phyloP scores from a whole-genome alignment of 2,329 filamentous ascomycete species.

The Emergomyces africanus region DNA sequence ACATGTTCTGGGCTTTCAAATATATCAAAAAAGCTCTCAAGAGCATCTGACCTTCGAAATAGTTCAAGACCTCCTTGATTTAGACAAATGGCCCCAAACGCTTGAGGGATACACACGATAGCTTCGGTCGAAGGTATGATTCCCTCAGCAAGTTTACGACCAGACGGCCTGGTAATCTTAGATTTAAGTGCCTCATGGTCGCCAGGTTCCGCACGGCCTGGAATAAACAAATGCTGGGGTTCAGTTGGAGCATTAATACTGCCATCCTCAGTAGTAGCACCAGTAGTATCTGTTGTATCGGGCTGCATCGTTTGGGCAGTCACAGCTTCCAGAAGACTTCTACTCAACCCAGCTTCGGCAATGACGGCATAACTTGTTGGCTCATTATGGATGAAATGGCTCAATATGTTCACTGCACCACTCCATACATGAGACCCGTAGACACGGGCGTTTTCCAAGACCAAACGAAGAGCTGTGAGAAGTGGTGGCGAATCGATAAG shows the following conservation, averaged over 20 bases:
- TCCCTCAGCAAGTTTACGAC: slow-evolving; percentile 44
- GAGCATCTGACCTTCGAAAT: slow-evolving; percentile 67
- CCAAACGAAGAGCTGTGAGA: slow-evolving; percentile 61
- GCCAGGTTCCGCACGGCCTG: slow-evolving; percentile 10
- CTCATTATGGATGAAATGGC: slow-evolving; percentile 96
- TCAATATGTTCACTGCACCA: slow-evolving; percentile 79
- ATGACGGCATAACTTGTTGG: slow-evolving; percentile 95
- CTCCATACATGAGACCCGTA: slow-evolving; percentile 97
- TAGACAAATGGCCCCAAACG: slow-evolving; percentile 86
- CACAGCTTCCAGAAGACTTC: slow-evolving; percentile 71
- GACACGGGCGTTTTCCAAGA: slow-evolving; percentile 63
- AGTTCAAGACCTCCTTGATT: slow-evolving; percentile 79
- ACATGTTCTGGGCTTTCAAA: slow-evolving; percentile 89
- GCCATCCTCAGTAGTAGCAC: slow-evolving; percentile 15
- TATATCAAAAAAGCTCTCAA: slow-evolving; percentile 87
- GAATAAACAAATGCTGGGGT: slow-evolving; percentile 23
- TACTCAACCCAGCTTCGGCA: slow-evolving; percentile 82
- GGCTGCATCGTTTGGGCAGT: slow-evolving; percentile 35
- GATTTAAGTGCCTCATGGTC: slow-evolving; percentile 19
- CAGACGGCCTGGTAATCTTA: slow-evolving; percentile 18
- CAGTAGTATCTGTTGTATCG: slow-evolving; percentile 14
- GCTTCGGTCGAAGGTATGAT: slow-evolving; percentile 83
- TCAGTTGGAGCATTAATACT: slow-evolving; percentile 27
- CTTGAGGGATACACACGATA: slow-evolving; percentile 72
- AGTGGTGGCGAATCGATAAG: slow-evolving; percentile 86